phyloP scores from a whole-genome alignment of 108 stramenopile species.

The Chaetoceros muelleri region DNA sequence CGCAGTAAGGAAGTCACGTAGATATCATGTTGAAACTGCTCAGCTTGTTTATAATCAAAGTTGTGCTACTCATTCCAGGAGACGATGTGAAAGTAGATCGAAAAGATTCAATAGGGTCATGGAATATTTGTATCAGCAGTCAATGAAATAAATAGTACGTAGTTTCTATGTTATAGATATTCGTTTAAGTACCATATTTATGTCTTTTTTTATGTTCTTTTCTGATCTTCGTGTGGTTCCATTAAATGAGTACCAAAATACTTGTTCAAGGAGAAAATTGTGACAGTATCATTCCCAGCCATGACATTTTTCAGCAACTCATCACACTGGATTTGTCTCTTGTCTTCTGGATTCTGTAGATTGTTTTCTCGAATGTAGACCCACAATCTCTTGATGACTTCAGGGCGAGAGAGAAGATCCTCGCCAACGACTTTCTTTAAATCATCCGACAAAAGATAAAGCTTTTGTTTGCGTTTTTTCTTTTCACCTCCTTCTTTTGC shows the following conservation, averaged over 20 bases:
- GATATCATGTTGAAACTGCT: not conserved
- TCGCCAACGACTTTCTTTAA: conserved; percentile 57
- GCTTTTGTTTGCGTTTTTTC: conserved; percentile 40
- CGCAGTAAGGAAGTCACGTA: conserved; percentile 27
- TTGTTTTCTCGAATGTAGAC: conserved; percentile 76
- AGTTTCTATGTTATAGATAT: not conserved
- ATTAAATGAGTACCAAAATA: conserved; percentile 63
- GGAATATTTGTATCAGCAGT: not conserved
- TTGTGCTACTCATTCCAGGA: not conserved
- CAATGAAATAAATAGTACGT: not conserved
- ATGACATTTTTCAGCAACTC: conserved; percentile 55
- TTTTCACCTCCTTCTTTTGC: conserved; percentile 7
- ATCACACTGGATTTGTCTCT: conserved; percentile 80
- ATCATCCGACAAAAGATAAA: conserved; percentile 60
- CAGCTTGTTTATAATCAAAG: not conserved
- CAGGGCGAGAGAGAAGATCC: conserved; percentile 56
- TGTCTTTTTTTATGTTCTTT: too few species aligned
- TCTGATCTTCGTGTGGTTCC: conserved; percentile 66
- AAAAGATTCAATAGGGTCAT: not conserved
- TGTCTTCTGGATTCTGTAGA: conserved; percentile 75
- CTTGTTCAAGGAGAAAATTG: conserved; percentile 87
- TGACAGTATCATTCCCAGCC: conserved; percentile 61
- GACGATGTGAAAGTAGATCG: not conserved
- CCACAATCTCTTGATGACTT: conserved; percentile 78
- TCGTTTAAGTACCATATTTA: too few species aligned